Conservation (phyloP, 2,329 filamentous ascomycete genomes). For the Curvularia sp. region DNA sequence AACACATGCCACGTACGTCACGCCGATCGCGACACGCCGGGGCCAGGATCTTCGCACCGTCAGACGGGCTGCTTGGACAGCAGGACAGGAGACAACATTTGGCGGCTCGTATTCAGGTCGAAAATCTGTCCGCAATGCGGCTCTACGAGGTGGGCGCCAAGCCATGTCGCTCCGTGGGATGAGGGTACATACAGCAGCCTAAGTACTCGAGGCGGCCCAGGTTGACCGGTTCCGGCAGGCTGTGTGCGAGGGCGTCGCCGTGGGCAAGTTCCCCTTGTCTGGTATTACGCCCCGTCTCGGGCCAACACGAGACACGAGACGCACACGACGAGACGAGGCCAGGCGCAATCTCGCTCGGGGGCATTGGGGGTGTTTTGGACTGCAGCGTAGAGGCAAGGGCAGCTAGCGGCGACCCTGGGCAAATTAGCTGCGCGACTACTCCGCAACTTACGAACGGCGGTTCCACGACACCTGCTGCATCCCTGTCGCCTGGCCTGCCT, state of each 20-base stretch:
- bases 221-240: constrained; percentile 6
- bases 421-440: constrained; percentile 16
- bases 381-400: constrained; percentile 1
- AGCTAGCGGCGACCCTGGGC: constrained; percentile 21
- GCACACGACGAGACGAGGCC: background rate
- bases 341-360: constrained; percentile 13
- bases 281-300: background rate
- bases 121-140: background rate
- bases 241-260: constrained; percentile 15
- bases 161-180: background rate
- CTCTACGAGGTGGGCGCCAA: background rate
- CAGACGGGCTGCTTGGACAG: background rate
- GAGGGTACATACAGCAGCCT: background rate
- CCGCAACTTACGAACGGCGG: constrained; percentile 17
- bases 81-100: background rate
- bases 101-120: background rate
- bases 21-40: constrained; percentile 16
- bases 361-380: constrained; percentile 6
- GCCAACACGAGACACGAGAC: constrained; percentile 13
- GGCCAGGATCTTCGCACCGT: constrained; percentile 11
- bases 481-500: constrained; percentile 4
- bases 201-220: constrained; percentile 1
- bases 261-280: background rate
- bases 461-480: constrained; percentile 13
- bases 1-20: constrained; percentile 20